Conservation (phyloP, 148 eudicot species). For the Rhododendron williamsianum region DNA sequence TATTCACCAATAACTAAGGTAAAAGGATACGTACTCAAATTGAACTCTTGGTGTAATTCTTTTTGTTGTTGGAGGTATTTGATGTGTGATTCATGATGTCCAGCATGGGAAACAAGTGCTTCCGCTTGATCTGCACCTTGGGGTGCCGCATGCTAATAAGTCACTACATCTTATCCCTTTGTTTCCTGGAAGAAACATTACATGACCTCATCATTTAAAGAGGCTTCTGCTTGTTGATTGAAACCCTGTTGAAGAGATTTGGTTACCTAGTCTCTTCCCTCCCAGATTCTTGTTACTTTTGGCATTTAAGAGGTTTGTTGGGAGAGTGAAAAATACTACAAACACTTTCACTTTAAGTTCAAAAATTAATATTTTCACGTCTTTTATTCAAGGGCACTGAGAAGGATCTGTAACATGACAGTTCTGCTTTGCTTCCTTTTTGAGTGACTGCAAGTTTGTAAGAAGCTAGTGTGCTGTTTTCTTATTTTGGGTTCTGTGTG, state of each 20-base stretch:
- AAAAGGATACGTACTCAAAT: background rate
- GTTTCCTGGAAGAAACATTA: background rate
- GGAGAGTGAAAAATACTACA: too few species aligned
- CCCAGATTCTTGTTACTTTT: background rate
- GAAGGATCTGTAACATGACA: background rate
- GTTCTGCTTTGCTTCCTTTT: background rate
- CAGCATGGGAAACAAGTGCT: background rate
- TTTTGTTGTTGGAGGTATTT: background rate
- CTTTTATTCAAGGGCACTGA: background rate
- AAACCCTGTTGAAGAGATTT: background rate
- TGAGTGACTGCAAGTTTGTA: background rate
- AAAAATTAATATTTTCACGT: background rate
- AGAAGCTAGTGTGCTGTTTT: background rate
- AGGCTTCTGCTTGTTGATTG: background rate
- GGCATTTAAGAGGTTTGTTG: background rate
- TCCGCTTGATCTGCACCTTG: background rate
- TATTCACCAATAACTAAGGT: background rate
- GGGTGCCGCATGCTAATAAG: background rate
- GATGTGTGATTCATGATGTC: background rate
- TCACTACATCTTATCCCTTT: background rate
- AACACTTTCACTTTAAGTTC: background rate
- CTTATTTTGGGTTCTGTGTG: background rate
- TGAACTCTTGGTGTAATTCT: background rate
- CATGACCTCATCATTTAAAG: background rate
- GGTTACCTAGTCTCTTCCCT: background rate